Conservation (phyloP, 306 rosid species). For the Vigna angularis region DNA sequence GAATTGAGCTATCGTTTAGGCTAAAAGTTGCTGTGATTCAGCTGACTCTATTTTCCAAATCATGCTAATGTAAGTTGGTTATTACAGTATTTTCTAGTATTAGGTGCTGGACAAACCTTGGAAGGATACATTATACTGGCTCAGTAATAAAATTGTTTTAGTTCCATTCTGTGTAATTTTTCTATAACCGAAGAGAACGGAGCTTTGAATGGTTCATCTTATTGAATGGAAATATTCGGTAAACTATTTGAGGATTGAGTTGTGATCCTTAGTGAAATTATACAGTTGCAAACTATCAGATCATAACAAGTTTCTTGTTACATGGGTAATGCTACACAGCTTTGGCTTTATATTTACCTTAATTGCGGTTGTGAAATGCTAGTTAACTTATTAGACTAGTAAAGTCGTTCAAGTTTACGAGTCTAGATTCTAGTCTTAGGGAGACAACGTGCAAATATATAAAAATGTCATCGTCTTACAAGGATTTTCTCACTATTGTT, state of each 20-base stretch:
- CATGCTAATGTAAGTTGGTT: slow-evolving; percentile 45
- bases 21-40: slow-evolving; percentile 45
- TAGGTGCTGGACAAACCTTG: slow-evolving; percentile 43
- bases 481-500: no score
- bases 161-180: slow-evolving; percentile 31
- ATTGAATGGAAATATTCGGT: background rate
- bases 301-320: background rate
- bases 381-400: background rate
- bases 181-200: slow-evolving; percentile 13
- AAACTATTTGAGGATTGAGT: slow-evolving; percentile 1
- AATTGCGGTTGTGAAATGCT: background rate
- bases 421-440: no score
- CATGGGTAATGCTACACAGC: background rate
- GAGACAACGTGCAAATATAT: no score
- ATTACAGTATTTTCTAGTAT: slow-evolving; percentile 40
- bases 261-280: slow-evolving; percentile 13
- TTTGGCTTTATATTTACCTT: background rate
- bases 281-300: background rate
- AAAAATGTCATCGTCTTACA: no score
- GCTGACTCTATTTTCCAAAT: slow-evolving; percentile 40
- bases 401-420: background rate
- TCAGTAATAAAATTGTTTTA: slow-evolving; percentile 40
- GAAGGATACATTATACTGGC: slow-evolving; percentile 44
- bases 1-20: slow-evolving; percentile 46
- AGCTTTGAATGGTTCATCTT: slow-evolving; percentile 18